Evolutionary conservation across 2,329 filamentous ascomycete genomes (phyloP).

Genomic region (Alternaria consortialis): DNA sequence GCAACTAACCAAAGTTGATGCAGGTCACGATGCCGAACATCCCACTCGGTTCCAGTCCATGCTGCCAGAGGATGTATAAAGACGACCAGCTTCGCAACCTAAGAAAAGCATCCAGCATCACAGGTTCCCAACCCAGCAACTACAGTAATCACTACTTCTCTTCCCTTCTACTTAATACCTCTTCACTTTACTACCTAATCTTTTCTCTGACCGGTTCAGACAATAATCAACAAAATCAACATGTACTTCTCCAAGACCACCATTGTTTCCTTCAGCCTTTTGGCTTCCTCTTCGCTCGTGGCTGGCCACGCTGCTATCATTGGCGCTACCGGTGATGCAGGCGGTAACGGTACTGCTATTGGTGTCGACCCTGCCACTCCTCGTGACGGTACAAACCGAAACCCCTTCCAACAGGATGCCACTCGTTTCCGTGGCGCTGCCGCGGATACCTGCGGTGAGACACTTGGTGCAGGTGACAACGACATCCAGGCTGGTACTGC

Average conservation of each 20-base stretch:
- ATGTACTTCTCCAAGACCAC: conserved; percentile 55
- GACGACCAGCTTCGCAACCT: conserved; percentile 22
- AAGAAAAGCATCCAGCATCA: conserved; percentile 43
- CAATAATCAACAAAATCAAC: conserved; percentile 36
- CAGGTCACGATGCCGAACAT: conserved; percentile 8
- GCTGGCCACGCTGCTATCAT: conserved; percentile 70
- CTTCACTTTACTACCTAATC: conserved; percentile 35
- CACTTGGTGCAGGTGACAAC: conserved; percentile 65
- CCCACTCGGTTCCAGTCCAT: neutral
- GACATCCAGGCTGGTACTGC: conserved; percentile 65
- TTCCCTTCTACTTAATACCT: conserved; percentile 39
- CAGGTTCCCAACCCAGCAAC: conserved; percentile 46
- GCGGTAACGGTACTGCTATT: conserved; percentile 61
- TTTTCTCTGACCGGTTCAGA: conserved; percentile 50
- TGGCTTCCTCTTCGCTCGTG: conserved; percentile 65
- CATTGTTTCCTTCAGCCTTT: conserved; percentile 57
- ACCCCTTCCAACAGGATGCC: conserved; percentile 70
- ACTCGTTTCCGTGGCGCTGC: conserved; percentile 68
- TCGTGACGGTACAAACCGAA: conserved; percentile 67
- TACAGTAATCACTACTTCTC: conserved; percentile 47
- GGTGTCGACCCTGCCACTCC: conserved; percentile 67
- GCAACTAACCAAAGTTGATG: conserved; percentile 20
- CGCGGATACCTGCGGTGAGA: conserved; percentile 66
- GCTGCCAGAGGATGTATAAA: conserved; percentile 39
- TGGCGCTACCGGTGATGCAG: conserved; percentile 65